These are phyloP conservation scores for Aspergillus tubingensis DNA, from an alignment of 2,329 filamentous ascomycete genomes.

Conservation along the genomic window DNA sequence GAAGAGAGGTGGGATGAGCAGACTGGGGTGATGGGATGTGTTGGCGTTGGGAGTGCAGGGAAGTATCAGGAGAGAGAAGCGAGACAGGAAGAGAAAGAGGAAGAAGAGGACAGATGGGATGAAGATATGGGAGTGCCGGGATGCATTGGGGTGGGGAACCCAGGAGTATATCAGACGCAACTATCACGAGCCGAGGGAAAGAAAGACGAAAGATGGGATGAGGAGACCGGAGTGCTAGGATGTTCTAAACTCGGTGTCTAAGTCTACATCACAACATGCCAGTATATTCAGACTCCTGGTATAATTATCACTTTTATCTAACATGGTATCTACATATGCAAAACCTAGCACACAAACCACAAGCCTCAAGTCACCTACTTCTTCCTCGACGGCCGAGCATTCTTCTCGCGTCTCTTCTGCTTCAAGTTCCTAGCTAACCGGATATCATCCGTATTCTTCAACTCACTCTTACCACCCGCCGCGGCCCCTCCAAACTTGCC, in stretches of 20 bases:
- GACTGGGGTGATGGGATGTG: not conserved
- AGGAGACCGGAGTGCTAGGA: too few relatives aligned
- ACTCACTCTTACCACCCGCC: constrained; percentile 72
- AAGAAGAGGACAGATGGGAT: not conserved
- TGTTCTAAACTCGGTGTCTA: too few relatives aligned
- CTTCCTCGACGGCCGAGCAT: constrained; percentile 75
- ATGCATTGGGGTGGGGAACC: not conserved
- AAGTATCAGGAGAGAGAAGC: not conserved
- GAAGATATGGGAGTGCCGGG: not conserved
- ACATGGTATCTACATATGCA: too few relatives aligned
- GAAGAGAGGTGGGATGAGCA: too few relatives aligned
- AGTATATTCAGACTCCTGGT: too few relatives aligned
- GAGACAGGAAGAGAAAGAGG: not conserved
- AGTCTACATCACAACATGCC: not conserved
- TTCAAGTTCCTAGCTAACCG: constrained; percentile 76
- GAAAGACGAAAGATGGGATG: too few relatives aligned
- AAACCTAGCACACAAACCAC: not conserved
- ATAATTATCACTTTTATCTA: not conserved
- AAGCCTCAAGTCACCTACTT: constrained; percentile 31
- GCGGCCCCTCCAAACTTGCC: constrained; percentile 32
- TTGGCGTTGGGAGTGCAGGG: not conserved
- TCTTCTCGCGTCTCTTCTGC: constrained; percentile 81
- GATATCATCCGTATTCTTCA: constrained; percentile 82
- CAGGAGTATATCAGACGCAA: too few relatives aligned
- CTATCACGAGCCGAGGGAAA: too few relatives aligned